Conservation (phyloP, 2,329 filamentous ascomycete species). For the Hawksworthiomyces lignivorus region DNA sequence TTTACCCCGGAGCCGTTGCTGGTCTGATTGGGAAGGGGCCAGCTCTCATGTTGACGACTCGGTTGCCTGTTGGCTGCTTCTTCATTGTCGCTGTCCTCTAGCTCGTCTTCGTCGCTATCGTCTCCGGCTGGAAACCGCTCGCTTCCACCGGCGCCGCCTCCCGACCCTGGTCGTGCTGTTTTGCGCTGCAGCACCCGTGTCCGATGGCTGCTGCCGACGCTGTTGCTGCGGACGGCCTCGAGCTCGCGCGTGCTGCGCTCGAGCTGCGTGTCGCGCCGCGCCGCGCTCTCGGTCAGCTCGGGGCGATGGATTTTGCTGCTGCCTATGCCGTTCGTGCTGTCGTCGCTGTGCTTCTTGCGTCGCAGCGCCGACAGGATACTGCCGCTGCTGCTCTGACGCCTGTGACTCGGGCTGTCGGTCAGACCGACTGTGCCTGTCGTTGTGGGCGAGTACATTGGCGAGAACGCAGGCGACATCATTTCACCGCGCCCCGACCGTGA, state of each 20-base stretch:
- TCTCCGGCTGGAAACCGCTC: too few species aligned
- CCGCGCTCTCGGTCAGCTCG: conserved; percentile 47
- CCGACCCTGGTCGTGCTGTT: too few species aligned
- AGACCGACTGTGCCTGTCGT: conserved; percentile 3
- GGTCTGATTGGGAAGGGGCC: too few species aligned
- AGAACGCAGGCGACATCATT: conserved; percentile 20
- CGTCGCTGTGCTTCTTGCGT: conserved; percentile 48
- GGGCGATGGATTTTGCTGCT: conserved; percentile 46
- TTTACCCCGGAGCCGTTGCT: too few species aligned
- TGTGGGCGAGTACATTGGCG: conserved; percentile 12
- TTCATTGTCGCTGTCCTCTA: background rate
- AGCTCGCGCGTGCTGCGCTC: conserved; percentile 52
- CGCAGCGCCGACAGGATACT: conserved; percentile 55
- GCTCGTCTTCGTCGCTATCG: conserved; percentile 17
- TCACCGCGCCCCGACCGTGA: conserved; percentile 35
- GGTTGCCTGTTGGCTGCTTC: conserved; percentile 8
- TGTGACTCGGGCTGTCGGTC: conserved; percentile 14
- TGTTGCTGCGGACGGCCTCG: conserved; percentile 32
- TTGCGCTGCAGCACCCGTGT: too few species aligned
- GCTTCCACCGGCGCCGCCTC: too few species aligned
- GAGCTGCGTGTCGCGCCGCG: conserved; percentile 53
- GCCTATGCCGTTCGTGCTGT: conserved; percentile 25
- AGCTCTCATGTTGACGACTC: too few species aligned
- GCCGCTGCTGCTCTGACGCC: conserved; percentile 25
- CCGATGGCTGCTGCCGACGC: conserved; percentile 17